phyloP scores from a whole-genome alignment of 208 protist genomes.

The Porcisia hertigi region DNA sequence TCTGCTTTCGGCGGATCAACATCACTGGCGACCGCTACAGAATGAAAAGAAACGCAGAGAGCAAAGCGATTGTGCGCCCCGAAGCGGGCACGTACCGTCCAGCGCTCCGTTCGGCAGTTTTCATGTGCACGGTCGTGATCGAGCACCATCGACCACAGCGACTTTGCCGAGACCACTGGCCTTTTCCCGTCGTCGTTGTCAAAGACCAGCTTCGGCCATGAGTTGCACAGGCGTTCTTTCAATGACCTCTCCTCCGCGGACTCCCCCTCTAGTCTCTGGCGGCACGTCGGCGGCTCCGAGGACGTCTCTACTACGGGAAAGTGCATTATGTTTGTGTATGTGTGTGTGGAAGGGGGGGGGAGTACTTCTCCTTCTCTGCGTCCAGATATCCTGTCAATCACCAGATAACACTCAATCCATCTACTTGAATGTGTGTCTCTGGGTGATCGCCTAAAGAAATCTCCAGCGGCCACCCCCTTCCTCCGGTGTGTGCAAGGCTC shows the following conservation, averaged over 20 bases:
- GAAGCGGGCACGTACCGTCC: constrained; percentile 44
- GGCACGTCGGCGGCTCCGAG: constrained; percentile 16
- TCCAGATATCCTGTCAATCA: too few relatives aligned
- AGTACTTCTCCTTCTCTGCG: too few relatives aligned
- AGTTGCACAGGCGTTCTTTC: constrained; percentile 36
- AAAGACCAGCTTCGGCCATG: constrained; percentile 33
- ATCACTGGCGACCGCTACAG: constrained; percentile 44
- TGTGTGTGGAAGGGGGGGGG: too few relatives aligned
- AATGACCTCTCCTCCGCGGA: constrained; percentile 30
- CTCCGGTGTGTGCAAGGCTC: background rate
- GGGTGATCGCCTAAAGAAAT: too few relatives aligned
- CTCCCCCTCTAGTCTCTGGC: constrained; percentile 31
- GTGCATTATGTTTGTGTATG: constrained; percentile 8
- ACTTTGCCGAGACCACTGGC: constrained; percentile 12
- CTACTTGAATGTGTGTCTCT: too few relatives aligned
- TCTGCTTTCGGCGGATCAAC: constrained; percentile 30
- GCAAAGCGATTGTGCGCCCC: constrained; percentile 44
- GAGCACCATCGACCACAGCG: constrained; percentile 30
- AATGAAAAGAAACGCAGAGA: constrained; percentile 43
- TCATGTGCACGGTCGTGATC: constrained; percentile 49
- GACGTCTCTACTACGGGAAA: constrained; percentile 4
- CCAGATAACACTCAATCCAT: too few relatives aligned
- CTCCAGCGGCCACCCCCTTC: too few relatives aligned
- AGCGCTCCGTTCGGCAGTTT: constrained; percentile 45
- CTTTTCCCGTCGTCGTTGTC: background rate